phyloP scores from a whole-genome alignment of 768 basidiomycete species.

The Rhodotorula taiwanensis region DNA sequence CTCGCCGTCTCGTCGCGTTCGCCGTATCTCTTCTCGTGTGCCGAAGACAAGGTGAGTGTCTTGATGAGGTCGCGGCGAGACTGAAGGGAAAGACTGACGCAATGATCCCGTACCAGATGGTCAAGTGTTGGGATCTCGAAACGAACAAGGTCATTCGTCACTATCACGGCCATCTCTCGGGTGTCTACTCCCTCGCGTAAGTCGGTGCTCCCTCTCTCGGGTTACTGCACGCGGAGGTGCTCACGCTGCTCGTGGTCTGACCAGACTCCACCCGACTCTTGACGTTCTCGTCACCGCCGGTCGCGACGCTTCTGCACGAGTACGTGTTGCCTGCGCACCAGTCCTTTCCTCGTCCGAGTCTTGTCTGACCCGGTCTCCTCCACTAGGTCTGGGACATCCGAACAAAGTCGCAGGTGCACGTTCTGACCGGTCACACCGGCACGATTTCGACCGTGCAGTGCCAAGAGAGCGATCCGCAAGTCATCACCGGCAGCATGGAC shows the following conservation, averaged over 20 bases:
- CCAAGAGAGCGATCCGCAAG: constrained; percentile 94
- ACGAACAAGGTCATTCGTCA: constrained; percentile 98
- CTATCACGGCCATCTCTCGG: constrained; percentile 96
- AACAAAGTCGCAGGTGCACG: constrained; percentile 90
- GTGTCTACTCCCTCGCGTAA: constrained; percentile 77
- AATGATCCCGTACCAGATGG: constrained; percentile 65
- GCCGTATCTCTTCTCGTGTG: constrained; percentile 94
- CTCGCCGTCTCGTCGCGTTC: constrained; percentile 85
- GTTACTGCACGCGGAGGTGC: too few relatives aligned
- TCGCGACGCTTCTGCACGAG: constrained; percentile 90
- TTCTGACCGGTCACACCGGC: constrained; percentile 84
- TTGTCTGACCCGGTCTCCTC: not conserved
- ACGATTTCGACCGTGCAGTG: constrained; percentile 94
- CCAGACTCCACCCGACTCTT: constrained; percentile 80
- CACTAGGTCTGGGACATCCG: constrained; percentile 88
- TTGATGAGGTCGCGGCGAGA: not conserved
- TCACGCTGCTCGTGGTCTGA: not conserved
- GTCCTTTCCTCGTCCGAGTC: not conserved
- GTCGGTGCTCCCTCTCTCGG: constrained; percentile 22
- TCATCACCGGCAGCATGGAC: constrained; percentile 98
- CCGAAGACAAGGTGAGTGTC: constrained; percentile 81
- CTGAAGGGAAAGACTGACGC: not conserved
- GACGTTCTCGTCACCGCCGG: constrained; percentile 92
- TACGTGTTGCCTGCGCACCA: constrained; percentile 23
- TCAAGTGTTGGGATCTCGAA: constrained; percentile 99